Percentiles rank a stretch among this genome's conserved stretches.
phyloP scores from a whole-genome alignment of 2,329 filamentous ascomycete species.

The Alternaria novae-zelandiae region DNA sequence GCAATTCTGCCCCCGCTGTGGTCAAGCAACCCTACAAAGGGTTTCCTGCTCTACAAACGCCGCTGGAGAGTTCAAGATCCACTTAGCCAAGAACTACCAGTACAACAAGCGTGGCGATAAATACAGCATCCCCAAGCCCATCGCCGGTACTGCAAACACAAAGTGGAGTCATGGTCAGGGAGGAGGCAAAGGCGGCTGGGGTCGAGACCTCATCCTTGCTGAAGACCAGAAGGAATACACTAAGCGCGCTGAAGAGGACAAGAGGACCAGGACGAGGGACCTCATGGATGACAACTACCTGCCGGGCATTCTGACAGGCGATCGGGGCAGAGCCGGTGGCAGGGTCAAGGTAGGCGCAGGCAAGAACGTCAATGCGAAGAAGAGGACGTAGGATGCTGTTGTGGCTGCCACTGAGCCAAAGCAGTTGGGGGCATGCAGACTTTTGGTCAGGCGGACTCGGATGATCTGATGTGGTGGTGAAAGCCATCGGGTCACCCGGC shows the following conservation, averaged over 20 bases:
- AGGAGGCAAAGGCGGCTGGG: conserved; percentile 89
- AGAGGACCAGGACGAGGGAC: conserved; percentile 74
- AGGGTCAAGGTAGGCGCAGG: conserved; percentile 84
- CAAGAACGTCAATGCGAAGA: conserved; percentile 81
- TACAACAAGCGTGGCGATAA: conserved; percentile 93
- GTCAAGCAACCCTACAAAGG: conserved; percentile 83
- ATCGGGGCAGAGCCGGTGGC: conserved; percentile 69
- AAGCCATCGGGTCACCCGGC: conserved; percentile 1
- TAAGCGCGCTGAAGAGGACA: conserved; percentile 67
- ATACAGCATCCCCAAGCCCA: conserved; percentile 90
- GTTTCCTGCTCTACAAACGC: conserved; percentile 84
- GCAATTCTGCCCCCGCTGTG: conserved; percentile 93
- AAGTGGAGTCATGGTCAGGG: conserved; percentile 66
- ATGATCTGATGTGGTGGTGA: neutral
- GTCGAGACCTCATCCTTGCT: conserved; percentile 78
- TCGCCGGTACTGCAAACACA: conserved; percentile 79
- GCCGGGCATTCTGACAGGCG: conserved; percentile 82
- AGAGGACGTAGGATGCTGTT: conserved; percentile 51
- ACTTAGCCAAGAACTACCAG: conserved; percentile 94
- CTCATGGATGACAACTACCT: conserved; percentile 96
- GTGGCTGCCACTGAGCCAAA: neutral
- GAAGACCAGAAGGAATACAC: conserved; percentile 97
- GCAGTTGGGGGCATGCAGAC: neutral
- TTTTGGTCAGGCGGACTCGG: neutral
- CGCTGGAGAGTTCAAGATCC: conserved; percentile 80